phyloP scores from a whole-genome alignment of 2,329 filamentous ascomycete species.

The Stylonectria norvegica region DNA sequence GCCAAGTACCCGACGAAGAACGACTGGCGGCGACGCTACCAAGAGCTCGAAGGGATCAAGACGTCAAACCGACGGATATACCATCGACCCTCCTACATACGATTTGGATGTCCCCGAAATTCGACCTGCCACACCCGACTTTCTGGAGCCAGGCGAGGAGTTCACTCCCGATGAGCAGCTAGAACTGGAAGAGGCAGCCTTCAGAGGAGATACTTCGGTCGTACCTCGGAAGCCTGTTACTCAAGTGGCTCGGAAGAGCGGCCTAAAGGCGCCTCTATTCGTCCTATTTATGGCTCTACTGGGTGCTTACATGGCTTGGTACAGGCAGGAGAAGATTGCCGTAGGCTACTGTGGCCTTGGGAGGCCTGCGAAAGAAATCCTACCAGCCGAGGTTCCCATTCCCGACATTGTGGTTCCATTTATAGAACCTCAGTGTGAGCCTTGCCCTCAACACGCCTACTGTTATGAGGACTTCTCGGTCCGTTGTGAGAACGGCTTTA shows the following conservation, averaged over 20 bases:
- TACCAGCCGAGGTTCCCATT: slow-evolving; percentile 51
- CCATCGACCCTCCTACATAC: slow-evolving; percentile 35
- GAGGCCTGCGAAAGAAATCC: slow-evolving; percentile 51
- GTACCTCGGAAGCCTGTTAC: slow-evolving; percentile 41
- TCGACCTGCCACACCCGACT: slow-evolving; percentile 25
- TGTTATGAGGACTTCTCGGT: slow-evolving; percentile 78
- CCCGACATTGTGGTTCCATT: slow-evolving; percentile 70
- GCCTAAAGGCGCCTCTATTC: slow-evolving; percentile 63
- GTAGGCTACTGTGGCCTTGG: slow-evolving; percentile 93
- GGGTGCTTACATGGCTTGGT: slow-evolving; percentile 74
- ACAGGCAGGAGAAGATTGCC: slow-evolving; percentile 90
- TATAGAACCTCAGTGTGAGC: slow-evolving; percentile 78
- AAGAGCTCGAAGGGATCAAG: slow-evolving; percentile 40
- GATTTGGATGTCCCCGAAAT: slow-evolving; percentile 54
- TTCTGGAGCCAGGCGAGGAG: slow-evolving; percentile 74
- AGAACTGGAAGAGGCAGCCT: slow-evolving; percentile 68
- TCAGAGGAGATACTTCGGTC: slow-evolving; percentile 47
- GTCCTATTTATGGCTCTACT: slow-evolving; percentile 69
- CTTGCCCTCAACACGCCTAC: slow-evolving; percentile 84
- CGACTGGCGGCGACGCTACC: slow-evolving; percentile 41
- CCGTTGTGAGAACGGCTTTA: slow-evolving; percentile 81
- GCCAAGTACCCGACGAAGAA: slow-evolving; percentile 48
- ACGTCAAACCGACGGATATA: slow-evolving; percentile 40
- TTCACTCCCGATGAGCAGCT: slow-evolving; percentile 90
- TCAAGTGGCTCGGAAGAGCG: slow-evolving; percentile 37